Base-by-base conservation (phyloP, 768 basidiomycete genomes). In the Amanita muscaria region DNA sequence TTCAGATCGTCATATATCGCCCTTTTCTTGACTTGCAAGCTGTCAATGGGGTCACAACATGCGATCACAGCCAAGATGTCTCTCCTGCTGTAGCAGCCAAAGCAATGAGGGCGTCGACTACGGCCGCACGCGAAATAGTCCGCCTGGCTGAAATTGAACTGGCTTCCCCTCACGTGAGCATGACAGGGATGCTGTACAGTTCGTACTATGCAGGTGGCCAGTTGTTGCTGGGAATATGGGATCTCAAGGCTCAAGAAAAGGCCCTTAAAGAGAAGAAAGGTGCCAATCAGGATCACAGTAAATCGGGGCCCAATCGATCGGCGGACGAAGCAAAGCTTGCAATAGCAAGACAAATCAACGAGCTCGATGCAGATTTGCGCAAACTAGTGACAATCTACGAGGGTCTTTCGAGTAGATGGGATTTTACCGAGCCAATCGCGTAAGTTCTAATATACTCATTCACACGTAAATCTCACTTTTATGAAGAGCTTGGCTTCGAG, bases 1-100 rank as follows among this genome's bases (percentile, higher is more conserved):
- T 66, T 25, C 72, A 76, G 57, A 83, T 88, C 57, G 63, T 84
- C 42, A 70, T 88, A 23, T 79, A 84, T 56, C 75, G 85, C 23
- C 78, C 81, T 2, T 83, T 83, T 60, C 74, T 84, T 30, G 73
- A 71, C 14, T 56, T 65, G 5, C 46, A 12, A 46, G 36, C 5
- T 42, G 41, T 5, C 47, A 51, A 15, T n/a, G n/a, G n/a, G n/a
- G n/a, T n/a, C 59, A 68, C 72, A n/a, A 70, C n/a, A 48, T 12
- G 42, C 30, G 19, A 49, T 41, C 3, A 46, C 30, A 11, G 18
- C 40, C 3, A 27, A 7, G 12, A 18, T 12, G 6, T n/a, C 10
- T 42, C 41, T 4, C n/a, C 4, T 23, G 27, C 42, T 19, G 16
- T 41, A 42, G 9, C 40, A 18, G 35, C 36, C 31, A 46, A 49